A percentile compares a stretch with the other conserved stretches of the same genome.
Conservation (phyloP, 352 stramenopile genomes). For the Pythium diclinum region DNA sequence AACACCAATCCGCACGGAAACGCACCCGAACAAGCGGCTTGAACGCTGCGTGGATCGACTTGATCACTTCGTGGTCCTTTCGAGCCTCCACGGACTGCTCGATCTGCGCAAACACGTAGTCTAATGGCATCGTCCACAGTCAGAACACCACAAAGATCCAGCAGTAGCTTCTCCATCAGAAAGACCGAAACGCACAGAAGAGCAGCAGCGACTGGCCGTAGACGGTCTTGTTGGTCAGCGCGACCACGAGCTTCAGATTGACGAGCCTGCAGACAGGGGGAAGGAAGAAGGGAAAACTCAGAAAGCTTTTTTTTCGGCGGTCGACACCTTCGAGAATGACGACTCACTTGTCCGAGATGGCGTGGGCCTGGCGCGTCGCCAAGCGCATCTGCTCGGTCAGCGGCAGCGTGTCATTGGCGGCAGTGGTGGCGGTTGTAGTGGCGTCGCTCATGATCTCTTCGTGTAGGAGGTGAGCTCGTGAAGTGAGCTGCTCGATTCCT, state of each 20-base stretch:
- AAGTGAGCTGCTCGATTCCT: not conserved
- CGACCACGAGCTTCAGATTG: constrained; percentile 66
- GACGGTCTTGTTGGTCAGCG: constrained; percentile 58
- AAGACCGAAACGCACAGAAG: constrained; percentile 50
- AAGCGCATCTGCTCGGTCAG: constrained; percentile 53
- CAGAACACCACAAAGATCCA: constrained; percentile 4
- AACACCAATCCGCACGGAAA: not conserved
- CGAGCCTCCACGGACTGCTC: constrained; percentile 44
- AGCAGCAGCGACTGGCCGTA: constrained; percentile 65
- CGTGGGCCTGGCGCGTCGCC: constrained; percentile 47
- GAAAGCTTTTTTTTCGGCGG: not conserved
- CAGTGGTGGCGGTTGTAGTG: not conserved
- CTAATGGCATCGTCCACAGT: constrained; percentile 21
- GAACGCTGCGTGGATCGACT: constrained; percentile 40
- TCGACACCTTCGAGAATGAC: not conserved
- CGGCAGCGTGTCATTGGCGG: not conserved
- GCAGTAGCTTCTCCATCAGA: not conserved
- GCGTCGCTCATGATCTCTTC: constrained; percentile 3
- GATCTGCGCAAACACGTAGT: constrained; percentile 66
- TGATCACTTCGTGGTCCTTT: constrained; percentile 46
- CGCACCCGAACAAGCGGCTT: constrained; percentile 43
- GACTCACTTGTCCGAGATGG: constrained; percentile 52
- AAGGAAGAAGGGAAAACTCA: not conserved
- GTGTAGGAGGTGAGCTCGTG: not conserved
- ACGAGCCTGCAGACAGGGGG: constrained; percentile 35